These are phyloP conservation scores for Hortaea werneckii DNA, from an alignment of 2,329 filamentous ascomycete genomes.

Conservation along the genomic window DNA sequence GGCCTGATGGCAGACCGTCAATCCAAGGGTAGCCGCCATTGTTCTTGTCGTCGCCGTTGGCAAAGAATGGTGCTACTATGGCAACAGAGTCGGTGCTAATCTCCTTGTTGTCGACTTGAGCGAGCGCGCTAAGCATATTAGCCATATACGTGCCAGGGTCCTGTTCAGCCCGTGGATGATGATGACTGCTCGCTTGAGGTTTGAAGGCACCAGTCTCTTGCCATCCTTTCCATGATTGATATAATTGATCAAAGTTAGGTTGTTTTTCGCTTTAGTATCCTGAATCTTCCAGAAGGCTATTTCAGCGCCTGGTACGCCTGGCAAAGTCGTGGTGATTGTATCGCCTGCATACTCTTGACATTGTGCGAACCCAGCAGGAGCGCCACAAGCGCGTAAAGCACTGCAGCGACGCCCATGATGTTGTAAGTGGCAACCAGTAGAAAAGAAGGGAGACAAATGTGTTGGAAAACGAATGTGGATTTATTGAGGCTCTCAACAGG, in stretches of 20 bases:
- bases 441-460: not conserved
- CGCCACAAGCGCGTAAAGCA: not conserved
- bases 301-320: slow-evolving; percentile 24
- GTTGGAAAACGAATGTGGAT: not conserved
- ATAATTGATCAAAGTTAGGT: slow-evolving; percentile 28
- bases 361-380: slow-evolving; percentile 1
- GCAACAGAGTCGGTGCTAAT: slow-evolving; percentile 23
- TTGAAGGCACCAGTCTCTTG: slow-evolving; percentile 13
- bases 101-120: slow-evolving; percentile 15
- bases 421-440: not conserved
- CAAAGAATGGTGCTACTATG: slow-evolving; percentile 26
- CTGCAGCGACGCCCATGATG: not conserved
- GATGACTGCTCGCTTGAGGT: slow-evolving; percentile 25
- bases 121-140: slow-evolving; percentile 24
- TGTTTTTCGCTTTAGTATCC: slow-evolving; percentile 10
- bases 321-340: slow-evolving; percentile 21
- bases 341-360: slow-evolving; percentile 26
- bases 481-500: too few species aligned
- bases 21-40: slow-evolving; percentile 25
- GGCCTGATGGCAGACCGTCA: slow-evolving; percentile 13
- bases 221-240: slow-evolving; percentile 18
- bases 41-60: slow-evolving; percentile 28
- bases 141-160: slow-evolving; percentile 27
- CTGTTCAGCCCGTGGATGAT: slow-evolving; percentile 26
- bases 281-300: slow-evolving; percentile 25